phyloP scores from a whole-genome alignment of 352 stramenopile species.

The Globisporangium radiosum region DNA sequence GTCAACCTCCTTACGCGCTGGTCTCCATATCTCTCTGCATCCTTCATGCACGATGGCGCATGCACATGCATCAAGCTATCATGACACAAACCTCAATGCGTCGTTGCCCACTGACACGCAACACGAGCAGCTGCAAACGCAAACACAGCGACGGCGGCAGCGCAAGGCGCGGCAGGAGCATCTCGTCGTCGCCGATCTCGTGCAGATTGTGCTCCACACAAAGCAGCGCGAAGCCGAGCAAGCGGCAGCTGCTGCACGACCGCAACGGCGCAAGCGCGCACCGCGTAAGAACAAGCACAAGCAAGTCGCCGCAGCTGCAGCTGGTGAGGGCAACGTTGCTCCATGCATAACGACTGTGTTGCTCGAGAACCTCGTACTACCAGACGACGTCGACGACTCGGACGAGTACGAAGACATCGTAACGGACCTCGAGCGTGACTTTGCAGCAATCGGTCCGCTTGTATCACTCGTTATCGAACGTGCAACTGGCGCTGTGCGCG shows the following conservation, averaged over 20 bases:
- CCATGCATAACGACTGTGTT: not conserved
- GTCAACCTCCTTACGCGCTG: no score
- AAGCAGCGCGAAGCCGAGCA: conserved; percentile 4
- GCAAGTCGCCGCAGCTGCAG: no score
- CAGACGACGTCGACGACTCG: conserved; percentile 41
- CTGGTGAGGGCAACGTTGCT: no score
- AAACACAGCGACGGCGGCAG: not conserved
- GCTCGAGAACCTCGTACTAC: conserved; percentile 22
- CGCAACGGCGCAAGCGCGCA: conserved; percentile 9
- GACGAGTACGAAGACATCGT: conserved; percentile 45
- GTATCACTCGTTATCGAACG: conserved; percentile 9
- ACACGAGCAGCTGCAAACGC: not conserved
- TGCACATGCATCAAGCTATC: no score
- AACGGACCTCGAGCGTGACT: conserved; percentile 17
- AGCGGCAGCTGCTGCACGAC: not conserved
- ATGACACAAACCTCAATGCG: no score
- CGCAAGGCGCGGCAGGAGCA: not conserved
- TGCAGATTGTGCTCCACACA: conserved; percentile 2
- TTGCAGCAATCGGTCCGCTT: not conserved
- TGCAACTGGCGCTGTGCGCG: conserved; percentile 9
- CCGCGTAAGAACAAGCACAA: not conserved
- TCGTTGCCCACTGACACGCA: no score
- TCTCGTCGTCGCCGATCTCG: conserved; percentile 1
- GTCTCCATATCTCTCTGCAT: no score
- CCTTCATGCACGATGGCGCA: no score